Evolutionary conservation across 257 asterid species (phyloP), one percentile per base, ranked within the genome.

Genomic region (Buddleja alternifolia): DNA sequence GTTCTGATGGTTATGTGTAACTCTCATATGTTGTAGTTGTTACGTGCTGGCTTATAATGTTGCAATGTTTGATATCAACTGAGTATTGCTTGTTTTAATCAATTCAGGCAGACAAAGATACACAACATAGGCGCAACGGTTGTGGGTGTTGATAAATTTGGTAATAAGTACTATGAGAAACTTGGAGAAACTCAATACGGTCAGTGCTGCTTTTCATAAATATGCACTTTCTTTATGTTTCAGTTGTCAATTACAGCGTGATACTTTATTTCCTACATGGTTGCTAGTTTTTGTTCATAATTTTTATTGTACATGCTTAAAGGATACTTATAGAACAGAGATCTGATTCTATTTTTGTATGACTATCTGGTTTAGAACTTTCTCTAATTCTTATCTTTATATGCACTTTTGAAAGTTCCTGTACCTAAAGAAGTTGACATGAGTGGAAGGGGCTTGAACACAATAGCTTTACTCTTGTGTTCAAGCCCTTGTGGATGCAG

Each of bases 101-200:
- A 57, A 50, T 71, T 39, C 80, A 91, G 96, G 93, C 96, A 91
- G 69, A 90, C 97, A 24, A 94, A 91, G 90, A 84, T 94, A 60
- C 99, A 94, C 78, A 94, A 94, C 36, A 85, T 94, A 17, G 99
- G 99, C 25, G 99, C 97, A 66, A 87, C 89, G 1, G 73, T 91
- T 53, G 86, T 85, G 54, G 99, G 99, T 60, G 86, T 87, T 53
- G 99, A 94, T 75, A 89, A 94, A 82, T 81, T 89, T 79, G 99
- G 99, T 73, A 94, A 94, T 68, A 91, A 94, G 84, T 94, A 94
- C 79, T 94, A 87, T 59, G 80, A 94, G 86, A 89, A 86, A 70
- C 87, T 84, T 51, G 98, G 90, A 55, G 96, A 94, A 39, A 86
- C 90, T 4, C 96, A 91, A 83, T 83, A 75, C 67, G 99, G 99